These are phyloP conservation scores for Tylopilus cervinicoccineus DNA, from an alignment of 768 basidiomycete genomes.

Conservation along the genomic window DNA sequence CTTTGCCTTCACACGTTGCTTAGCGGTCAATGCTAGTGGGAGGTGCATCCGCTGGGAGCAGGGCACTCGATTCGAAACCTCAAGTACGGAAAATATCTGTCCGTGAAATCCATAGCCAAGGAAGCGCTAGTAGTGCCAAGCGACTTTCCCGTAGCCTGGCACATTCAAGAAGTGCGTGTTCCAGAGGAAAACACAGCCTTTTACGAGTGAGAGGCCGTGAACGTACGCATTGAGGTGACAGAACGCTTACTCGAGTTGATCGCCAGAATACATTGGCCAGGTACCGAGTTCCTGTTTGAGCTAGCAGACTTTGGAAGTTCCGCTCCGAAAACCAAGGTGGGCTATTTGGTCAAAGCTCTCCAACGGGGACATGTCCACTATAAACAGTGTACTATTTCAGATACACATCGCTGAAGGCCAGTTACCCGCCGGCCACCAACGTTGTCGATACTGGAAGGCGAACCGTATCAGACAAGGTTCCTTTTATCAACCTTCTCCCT, in stretches of 20 bases:
- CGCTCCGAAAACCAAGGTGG: conserved; percentile 29
- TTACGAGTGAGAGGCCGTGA: conserved; percentile 19
- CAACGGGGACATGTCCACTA: neutral
- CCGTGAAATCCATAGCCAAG: conserved; percentile 23
- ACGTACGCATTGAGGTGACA: neutral
- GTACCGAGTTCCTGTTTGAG: conserved; percentile 25
- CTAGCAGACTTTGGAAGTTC: conserved; percentile 24
- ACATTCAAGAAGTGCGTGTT: conserved; percentile 23
- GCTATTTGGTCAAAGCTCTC: neutral
- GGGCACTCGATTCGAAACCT: conserved; percentile 30
- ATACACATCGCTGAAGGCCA: conserved; percentile 25
- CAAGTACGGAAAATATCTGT: conserved; percentile 30
- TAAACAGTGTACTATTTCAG: conserved; percentile 5
- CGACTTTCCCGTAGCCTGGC: conserved; percentile 29
- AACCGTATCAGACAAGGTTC: conserved; percentile 27
- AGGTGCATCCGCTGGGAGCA: conserved; percentile 26
- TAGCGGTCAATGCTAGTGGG: conserved; percentile 20
- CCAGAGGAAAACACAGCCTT: conserved; percentile 26
- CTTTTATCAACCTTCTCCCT: conserved; percentile 25
- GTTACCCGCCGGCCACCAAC: conserved; percentile 20
- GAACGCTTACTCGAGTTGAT: neutral
- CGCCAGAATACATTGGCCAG: conserved; percentile 28
- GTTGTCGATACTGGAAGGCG: conserved; percentile 30
- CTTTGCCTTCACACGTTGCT: neutral
- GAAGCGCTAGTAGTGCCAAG: conserved; percentile 22